Evolutionary conservation across 305 asterid genomes (phyloP).

Genomic region (Ajuga reptans): DNA sequence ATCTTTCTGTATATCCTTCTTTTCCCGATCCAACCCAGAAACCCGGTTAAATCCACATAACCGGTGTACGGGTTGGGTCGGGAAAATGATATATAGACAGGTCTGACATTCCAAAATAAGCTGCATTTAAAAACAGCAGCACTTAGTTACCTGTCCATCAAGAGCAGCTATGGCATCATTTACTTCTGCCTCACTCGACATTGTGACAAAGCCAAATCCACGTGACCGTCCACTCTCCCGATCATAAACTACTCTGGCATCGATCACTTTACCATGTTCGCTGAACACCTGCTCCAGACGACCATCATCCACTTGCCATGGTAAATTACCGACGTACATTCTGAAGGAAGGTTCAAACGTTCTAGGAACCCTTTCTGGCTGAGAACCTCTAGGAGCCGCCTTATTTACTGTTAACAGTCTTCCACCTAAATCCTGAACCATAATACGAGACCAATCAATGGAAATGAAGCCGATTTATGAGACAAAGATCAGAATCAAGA

Average conservation of each 20-base stretch:
- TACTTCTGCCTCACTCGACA: slow-evolving; percentile 63
- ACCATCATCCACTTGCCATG: slow-evolving; percentile 70
- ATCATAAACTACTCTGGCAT: slow-evolving; percentile 68
- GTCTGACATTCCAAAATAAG: not conserved
- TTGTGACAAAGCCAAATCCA: slow-evolving; percentile 92
- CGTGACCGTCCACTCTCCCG: slow-evolving; percentile 75
- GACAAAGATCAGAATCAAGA: no score
- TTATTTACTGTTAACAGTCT: slow-evolving; percentile 76
- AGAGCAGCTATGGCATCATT: slow-evolving; percentile 87
- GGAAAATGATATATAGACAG: not conserved
- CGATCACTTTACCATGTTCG: slow-evolving; percentile 76
- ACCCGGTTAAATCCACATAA: not conserved
- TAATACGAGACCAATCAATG: not conserved
- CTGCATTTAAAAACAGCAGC: not conserved
- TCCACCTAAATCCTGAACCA: slow-evolving; percentile 62
- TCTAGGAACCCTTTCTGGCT: slow-evolving; percentile 56
- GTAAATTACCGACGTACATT: slow-evolving; percentile 80
- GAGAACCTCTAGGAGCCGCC: slow-evolving; percentile 81
- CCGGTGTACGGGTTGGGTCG: not conserved
- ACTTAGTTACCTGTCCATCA: slow-evolving; percentile 75
- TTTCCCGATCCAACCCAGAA: no score
- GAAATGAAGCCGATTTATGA: not conserved
- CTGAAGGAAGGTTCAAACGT: slow-evolving; percentile 52
- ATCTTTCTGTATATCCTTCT: no score
- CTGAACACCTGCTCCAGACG: slow-evolving; percentile 75